Evolutionary conservation across 129 eudicot species (phyloP).

Genomic region (Saussurea involucrata): DNA sequence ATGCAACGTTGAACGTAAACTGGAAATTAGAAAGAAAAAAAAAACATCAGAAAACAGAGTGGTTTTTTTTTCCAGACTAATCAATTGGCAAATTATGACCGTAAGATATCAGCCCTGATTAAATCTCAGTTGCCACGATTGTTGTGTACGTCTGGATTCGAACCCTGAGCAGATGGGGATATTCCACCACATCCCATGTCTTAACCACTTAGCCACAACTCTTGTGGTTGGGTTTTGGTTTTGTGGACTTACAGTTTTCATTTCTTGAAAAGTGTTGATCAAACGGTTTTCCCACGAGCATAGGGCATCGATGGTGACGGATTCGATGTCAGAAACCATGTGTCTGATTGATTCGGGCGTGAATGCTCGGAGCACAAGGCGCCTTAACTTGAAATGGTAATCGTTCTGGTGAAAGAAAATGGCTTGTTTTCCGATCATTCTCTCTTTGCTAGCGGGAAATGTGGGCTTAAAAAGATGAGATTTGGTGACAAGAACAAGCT

Average conservation of each 20-base stretch:
- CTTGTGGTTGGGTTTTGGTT: too few species aligned
- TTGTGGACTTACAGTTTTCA: conserved; percentile 47
- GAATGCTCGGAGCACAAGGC: conserved; percentile 46
- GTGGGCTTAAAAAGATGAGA: conserved; percentile 49
- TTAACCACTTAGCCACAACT: too few species aligned
- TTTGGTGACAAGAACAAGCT: conserved; percentile 38
- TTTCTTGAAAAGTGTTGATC: conserved; percentile 41
- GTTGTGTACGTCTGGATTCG: too few species aligned
- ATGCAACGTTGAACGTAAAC: conserved; percentile 55
- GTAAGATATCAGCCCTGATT: too few species aligned
- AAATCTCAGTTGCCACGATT: too few species aligned
- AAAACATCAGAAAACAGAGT: neutral
- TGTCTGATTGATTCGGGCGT: conserved; percentile 28
- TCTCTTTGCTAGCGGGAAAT: conserved; percentile 44
- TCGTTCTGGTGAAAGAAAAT: conserved; percentile 47
- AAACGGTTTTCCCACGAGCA: conserved; percentile 34
- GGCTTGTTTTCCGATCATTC: conserved; percentile 43
- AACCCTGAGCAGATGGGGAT: too few species aligned
- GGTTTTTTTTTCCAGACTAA: too few species aligned
- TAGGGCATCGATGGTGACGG: conserved; percentile 20
- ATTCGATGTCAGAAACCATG: conserved; percentile 36
- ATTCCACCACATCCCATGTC: too few species aligned
- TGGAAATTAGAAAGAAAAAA: neutral
- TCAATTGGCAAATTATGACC: too few species aligned
- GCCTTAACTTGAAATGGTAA: conserved; percentile 40